Evolutionary conservation across 1,284 basidiomycete species (phyloP).

Genomic region (Austroboletus niveus): DNA sequence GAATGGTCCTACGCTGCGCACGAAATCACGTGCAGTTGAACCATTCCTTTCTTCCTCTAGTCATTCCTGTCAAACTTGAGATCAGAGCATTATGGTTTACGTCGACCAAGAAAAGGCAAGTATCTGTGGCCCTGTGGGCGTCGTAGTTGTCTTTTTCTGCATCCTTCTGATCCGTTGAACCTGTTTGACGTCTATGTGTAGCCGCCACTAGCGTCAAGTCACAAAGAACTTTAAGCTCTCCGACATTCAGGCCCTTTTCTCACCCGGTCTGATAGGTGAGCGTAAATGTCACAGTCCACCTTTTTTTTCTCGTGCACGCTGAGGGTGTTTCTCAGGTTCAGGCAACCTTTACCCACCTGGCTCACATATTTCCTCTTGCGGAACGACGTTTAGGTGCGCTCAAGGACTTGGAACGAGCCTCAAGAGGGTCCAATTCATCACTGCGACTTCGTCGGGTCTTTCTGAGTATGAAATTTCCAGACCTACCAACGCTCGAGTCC

Average conservation of each 20-base stretch:
- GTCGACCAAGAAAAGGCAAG: slow-evolving; percentile 1
- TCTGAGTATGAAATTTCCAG: slow-evolving; percentile 5
- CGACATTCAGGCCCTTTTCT: background rate
- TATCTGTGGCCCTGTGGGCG: background rate
- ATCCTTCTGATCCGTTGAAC: background rate
- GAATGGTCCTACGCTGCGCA: no score
- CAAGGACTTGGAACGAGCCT: background rate
- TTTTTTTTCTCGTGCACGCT: background rate
- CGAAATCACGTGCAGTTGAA: no score
- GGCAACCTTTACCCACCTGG: background rate
- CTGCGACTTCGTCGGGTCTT: background rate
- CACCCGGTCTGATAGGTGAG: slow-evolving; percentile 2
- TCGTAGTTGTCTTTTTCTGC: background rate
- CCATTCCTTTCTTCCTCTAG: background rate
- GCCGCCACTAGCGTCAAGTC: no score
- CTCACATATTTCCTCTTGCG: slow-evolving; percentile 1
- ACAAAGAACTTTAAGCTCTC: background rate
- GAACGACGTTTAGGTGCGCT: background rate
- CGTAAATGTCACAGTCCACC: slow-evolving; percentile 1
- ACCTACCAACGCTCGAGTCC: background rate
- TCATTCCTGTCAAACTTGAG: slow-evolving; percentile 8
- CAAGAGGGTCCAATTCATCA: background rate
- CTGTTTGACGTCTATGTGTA: no score
- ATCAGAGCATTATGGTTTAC: background rate
- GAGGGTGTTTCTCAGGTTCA: slow-evolving; percentile 1